phyloP scores from a whole-genome alignment of 257 asterid genomes.

The Cruciata laevipes region DNA sequence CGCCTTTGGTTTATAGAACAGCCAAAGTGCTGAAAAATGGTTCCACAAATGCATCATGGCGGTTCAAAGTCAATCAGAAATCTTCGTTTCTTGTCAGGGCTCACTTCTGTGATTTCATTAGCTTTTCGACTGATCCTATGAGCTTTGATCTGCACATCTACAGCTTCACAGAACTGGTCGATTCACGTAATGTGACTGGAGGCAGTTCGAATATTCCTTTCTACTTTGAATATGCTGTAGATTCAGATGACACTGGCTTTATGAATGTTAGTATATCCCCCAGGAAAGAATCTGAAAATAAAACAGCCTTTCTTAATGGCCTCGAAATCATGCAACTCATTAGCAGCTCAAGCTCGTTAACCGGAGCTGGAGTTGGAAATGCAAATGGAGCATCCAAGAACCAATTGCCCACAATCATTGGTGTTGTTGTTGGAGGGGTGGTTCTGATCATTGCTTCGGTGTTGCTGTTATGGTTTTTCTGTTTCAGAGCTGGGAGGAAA shows the following conservation, averaged over 20 bases:
- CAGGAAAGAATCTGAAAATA: neutral
- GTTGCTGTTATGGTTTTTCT: conserved; percentile 7
- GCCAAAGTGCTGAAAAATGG: conserved; percentile 31
- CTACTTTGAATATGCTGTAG: conserved; percentile 28
- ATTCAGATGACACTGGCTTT: conserved; percentile 41
- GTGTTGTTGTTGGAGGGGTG: conserved; percentile 31
- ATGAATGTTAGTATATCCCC: conserved; percentile 30
- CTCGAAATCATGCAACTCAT: conserved; percentile 58
- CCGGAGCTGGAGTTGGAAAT: neutral
- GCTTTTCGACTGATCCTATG: neutral
- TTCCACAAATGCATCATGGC: conserved; percentile 28
- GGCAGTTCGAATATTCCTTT: conserved; percentile 26
- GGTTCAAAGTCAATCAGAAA: conserved; percentile 27
- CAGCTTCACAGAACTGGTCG: neutral
- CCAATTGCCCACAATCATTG: conserved; percentile 17
- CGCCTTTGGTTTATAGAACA: conserved; percentile 38
- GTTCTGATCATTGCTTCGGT: conserved; percentile 14
- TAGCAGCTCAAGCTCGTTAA: neutral
- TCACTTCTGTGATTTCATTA: conserved; percentile 49
- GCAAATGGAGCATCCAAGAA: no score
- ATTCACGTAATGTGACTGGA: fast-evolving
- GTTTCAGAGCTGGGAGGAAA: conserved; percentile 1
- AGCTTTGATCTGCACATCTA: conserved; percentile 28
- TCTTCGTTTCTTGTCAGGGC: conserved; percentile 31
- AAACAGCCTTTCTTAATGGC: conserved; percentile 44